Evolutionary conservation across 1,284 basidiomycete species (phyloP).

Genomic region (Cryptococcus sp.): DNA sequence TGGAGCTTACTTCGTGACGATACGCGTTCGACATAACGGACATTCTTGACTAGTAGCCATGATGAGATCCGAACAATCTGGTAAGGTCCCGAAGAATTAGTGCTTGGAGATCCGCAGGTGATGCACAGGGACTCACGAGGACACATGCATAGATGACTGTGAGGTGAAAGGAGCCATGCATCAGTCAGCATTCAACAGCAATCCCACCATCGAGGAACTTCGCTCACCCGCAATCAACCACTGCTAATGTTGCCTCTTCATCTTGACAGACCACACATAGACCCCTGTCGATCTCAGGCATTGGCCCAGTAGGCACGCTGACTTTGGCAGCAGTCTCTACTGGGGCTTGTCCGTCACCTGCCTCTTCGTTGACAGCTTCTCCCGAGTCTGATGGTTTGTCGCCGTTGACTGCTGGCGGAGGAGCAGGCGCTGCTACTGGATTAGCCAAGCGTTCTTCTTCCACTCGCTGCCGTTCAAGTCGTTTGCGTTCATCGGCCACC

Average conservation of each 20-base stretch:
- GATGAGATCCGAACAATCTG: conserved; percentile 74
- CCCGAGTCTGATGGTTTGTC: not conserved
- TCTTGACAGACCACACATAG: conserved; percentile 87
- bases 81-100: conserved; percentile 1
- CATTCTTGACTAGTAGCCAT: conserved; percentile 79
- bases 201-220: not conserved
- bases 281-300: conserved; percentile 63
- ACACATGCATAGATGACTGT: conserved; percentile 78
- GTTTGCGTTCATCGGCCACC: conserved; percentile 64
- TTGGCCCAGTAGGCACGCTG: conserved; percentile 45
- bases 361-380: conserved; percentile 6
- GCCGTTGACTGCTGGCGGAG: conserved; percentile 1
- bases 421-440: not conserved
- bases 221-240: conserved; percentile 86
- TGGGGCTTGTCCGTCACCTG: conserved; percentile 18
- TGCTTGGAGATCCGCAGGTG: not conserved
- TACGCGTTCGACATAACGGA: conserved; percentile 79
- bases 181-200: not conserved
- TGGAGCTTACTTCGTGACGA: conserved; percentile 57
- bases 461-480: conserved; percentile 49
- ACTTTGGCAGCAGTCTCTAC: conserved; percentile 17
- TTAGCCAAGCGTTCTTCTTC: conserved; percentile 48
- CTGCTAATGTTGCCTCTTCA: conserved; percentile 83
- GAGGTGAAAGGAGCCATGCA: conserved; percentile 4
- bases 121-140: conserved; percentile 47